Conservation (phyloP, 176 grass and related monocot genomes). For the Rhynchospora tenuis region DNA sequence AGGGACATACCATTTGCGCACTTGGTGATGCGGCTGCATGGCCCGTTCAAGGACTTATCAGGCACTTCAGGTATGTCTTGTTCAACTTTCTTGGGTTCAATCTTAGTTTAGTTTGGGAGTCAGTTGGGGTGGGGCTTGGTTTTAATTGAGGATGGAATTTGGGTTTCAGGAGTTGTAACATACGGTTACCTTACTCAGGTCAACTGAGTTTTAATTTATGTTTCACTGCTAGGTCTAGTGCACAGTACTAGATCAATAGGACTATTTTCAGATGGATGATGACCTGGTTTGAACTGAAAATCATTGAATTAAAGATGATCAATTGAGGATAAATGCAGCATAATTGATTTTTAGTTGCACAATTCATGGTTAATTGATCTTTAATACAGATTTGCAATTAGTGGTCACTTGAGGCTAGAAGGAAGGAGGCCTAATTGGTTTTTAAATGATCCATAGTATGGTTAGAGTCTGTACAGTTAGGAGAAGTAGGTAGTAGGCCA, state of each 20-base stretch:
- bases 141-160: not conserved
- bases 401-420: not conserved
- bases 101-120: not conserved
- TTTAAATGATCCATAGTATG: not conserved
- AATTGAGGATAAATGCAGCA: not conserved
- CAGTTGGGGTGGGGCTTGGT: not conserved
- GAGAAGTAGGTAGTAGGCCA: not conserved
- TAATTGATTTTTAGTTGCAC: not conserved
- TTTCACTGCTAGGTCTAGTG: not conserved
- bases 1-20: slow-evolving; percentile 87
- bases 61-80: slow-evolving; percentile 48
- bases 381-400: not conserved
- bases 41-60: slow-evolving; percentile 89
- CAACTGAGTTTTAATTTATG: not conserved
- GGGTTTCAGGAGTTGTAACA: not conserved
- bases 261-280: not conserved
- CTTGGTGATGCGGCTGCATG: slow-evolving; percentile 90
- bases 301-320: not conserved
- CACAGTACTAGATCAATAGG: not conserved
- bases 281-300: not conserved
- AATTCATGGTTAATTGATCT: not conserved
- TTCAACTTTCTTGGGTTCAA: not conserved
- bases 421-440: not conserved
- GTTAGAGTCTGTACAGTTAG: not conserved
- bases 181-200: not conserved